These are phyloP conservation scores for Tetrahymena thermophila DNA, from an alignment of 73 alveolate species.

Conservation along the genomic window DNA sequence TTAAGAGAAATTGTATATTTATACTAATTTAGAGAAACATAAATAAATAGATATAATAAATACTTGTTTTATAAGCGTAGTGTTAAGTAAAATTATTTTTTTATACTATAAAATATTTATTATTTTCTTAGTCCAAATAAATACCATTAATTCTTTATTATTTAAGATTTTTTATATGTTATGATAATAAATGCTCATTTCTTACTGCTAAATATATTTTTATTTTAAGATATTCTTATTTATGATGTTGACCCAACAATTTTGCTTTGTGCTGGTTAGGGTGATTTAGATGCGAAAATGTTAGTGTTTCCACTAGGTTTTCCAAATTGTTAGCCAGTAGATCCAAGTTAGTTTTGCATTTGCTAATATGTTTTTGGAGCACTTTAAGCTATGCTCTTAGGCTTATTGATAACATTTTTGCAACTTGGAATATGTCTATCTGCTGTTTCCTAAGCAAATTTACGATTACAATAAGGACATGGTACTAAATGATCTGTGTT, in stretches of 20 bases:
- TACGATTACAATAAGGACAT: constrained; percentile 63
- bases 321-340: not conserved
- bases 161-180: not conserved
- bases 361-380: not conserved
- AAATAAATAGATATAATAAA: not conserved
- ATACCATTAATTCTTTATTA: not conserved
- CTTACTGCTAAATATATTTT: not conserved
- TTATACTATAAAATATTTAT: not conserved
- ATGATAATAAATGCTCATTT: not conserved
- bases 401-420: constrained; percentile 52
- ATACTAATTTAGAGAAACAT: no score
- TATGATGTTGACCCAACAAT: not conserved
- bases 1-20: no score
- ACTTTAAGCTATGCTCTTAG: constrained; percentile 15
- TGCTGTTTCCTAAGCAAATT: constrained; percentile 48
- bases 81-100: not conserved
- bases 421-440: constrained; percentile 66
- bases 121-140: not conserved
- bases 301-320: not conserved
- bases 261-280: not conserved
- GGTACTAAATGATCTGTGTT: constrained; percentile 39
- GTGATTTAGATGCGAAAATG: not conserved
- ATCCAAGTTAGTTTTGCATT: not conserved
- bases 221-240: not conserved
- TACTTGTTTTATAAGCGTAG: not conserved